These are phyloP conservation scores for Colletotrichum somersetense DNA, from an alignment of 2,329 filamentous ascomycete genomes.

Conservation along the genomic window DNA sequence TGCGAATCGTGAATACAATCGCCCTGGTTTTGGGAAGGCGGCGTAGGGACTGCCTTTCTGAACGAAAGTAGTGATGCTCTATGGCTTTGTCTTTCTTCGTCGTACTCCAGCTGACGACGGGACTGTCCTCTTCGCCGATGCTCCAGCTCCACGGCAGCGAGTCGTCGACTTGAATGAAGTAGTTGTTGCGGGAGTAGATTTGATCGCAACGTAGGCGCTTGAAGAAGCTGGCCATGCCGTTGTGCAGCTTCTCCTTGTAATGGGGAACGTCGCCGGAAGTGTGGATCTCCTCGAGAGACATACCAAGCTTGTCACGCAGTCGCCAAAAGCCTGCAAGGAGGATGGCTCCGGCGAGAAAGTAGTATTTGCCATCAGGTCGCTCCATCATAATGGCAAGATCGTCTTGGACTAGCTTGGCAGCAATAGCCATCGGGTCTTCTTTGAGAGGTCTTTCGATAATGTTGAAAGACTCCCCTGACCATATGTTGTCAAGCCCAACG, in stretches of 20 bases:
- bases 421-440: slow-evolving; percentile 84
- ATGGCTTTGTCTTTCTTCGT: slow-evolving; percentile 81
- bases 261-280: slow-evolving; percentile 81
- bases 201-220: slow-evolving; percentile 76
- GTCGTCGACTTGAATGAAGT: slow-evolving; percentile 90
- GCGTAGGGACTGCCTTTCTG: slow-evolving; percentile 78
- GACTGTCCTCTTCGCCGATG: slow-evolving; percentile 79
- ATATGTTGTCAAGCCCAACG: slow-evolving; percentile 76
- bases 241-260: slow-evolving; percentile 78
- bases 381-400: slow-evolving; percentile 90
- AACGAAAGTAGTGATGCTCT: slow-evolving; percentile 81
- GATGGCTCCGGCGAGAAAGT: slow-evolving; percentile 81
- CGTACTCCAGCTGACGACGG: slow-evolving; percentile 77
- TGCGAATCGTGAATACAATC: slow-evolving; percentile 81
- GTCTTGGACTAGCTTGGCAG: slow-evolving; percentile 81
- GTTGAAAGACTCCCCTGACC: slow-evolving; percentile 80
- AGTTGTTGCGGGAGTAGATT: slow-evolving; percentile 78
- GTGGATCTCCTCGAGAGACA: slow-evolving; percentile 84
- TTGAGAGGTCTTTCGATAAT: slow-evolving; percentile 71
- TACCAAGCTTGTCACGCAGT: slow-evolving; percentile 82
- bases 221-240: slow-evolving; percentile 87
- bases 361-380: slow-evolving; percentile 80
- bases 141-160: slow-evolving; percentile 79
- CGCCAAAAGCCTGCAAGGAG: slow-evolving; percentile 88
- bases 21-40: slow-evolving; percentile 69